A percentile compares a stretch with the other conserved stretches of the same genome.
Evolutionary conservation across 1,139 yeast genomes (phyloP).

Genomic region (Arxiozyma slooffiae): DNA sequence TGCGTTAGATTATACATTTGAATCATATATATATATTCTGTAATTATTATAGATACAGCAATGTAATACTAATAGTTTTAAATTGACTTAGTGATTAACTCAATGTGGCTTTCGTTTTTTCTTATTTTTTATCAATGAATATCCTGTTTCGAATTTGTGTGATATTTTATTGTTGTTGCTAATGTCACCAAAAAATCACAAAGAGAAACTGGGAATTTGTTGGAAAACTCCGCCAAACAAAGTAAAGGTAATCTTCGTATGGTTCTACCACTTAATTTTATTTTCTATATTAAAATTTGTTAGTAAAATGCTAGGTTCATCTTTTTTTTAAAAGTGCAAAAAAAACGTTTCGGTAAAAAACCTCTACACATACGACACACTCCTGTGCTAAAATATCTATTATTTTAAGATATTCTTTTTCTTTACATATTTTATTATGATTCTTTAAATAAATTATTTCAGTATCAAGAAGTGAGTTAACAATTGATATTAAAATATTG

Average conservation of each 20-base stretch:
- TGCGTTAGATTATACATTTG: conserved; percentile 30
- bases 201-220: conserved; percentile 19
- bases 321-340: background rate
- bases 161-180: conserved; percentile 13
- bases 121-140: background rate
- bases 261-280: conserved; percentile 24
- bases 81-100: background rate
- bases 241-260: conserved; percentile 23
- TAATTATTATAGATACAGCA: conserved; percentile 3
- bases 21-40: background rate
- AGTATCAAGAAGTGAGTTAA: conserved; percentile 16
- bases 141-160: background rate
- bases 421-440: conserved; percentile 1
- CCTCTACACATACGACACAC: conserved; percentile 22
- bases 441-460: conserved; percentile 11
- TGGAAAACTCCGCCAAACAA: conserved; percentile 24
- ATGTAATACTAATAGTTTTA: conserved; percentile 4
- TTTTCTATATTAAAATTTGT: conserved; percentile 7
- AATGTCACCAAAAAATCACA: conserved; percentile 21
- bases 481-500: conserved; percentile 20
- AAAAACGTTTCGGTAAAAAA: background rate
- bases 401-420: conserved; percentile 9
- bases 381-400: conserved; percentile 14
- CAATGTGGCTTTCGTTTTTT: background rate
- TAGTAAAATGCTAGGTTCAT: conserved; percentile 10